Base-by-base conservation (phyloP, 805 yeast genomes). In the Saturnispora dispora region DNA sequence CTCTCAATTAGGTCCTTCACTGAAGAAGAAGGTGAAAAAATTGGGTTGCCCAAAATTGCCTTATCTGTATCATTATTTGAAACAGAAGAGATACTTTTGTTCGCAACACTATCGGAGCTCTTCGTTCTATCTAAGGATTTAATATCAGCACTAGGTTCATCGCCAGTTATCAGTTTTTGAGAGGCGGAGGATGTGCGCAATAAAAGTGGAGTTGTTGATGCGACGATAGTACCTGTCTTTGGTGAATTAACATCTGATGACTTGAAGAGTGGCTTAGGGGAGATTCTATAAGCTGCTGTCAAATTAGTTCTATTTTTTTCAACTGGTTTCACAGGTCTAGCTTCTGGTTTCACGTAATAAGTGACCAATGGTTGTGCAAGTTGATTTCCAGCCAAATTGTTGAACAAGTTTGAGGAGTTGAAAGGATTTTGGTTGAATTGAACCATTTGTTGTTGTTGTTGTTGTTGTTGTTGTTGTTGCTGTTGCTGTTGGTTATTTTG, bases 331-430 rank as follows among this genome's bases (percentile, higher is more conserved):
- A 77, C 58, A 9, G 83, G 81, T 20, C 72, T 77, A 13, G 79
- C 79, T 9, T 73, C 61, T 5, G 83, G 81, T 25, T 74, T 76
- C 4, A 73, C 74, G 7, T 77, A 68, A 9, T 78, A 74, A 40
- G 75, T 70, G 25, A 68, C 63, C 22, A 68, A 48, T 6, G 73
- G 69, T n/a, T 30, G 43, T 17, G 42, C 23, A 33, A 50, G 48
- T 11, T 44, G 41, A 15, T 70, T 62, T 28, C 60, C 58, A 9
- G 69, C 64, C 28, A 65, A 58, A 42, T 63, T 65, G 3, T 69
- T 52, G 58, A 86, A 88, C 48, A 90, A 70, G 5, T 89, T 85
- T 58, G 83, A 82, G 46, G 79, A 75, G 1, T 96, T 95, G 63
- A 87, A 90, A 43, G 96, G 96, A 62, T 84, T 79, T 53, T 74